These are phyloP conservation scores for Phialemoniopsis sp. DNA, from an alignment of 2,329 filamentous ascomycete species.

Conservation along the genomic window DNA sequence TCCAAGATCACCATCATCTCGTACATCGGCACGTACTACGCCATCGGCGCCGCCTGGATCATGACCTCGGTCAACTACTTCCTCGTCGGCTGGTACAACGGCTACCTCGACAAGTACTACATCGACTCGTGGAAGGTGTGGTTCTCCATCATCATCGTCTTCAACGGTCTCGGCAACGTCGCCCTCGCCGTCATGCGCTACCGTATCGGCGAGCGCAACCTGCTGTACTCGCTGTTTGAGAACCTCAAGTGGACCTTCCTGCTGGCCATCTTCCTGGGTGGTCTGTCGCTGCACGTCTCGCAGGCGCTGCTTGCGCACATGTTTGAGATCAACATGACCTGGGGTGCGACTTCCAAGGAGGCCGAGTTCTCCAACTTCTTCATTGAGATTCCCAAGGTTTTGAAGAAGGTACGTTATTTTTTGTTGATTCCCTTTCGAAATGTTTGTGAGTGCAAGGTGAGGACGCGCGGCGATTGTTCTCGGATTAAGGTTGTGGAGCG, in stretches of 20 bases:
- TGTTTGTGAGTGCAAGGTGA: background rate
- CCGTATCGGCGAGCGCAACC: slow-evolving; percentile 58
- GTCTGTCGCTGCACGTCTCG: slow-evolving; percentile 74
- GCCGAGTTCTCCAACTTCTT: slow-evolving; percentile 79
- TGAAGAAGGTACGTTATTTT: slow-evolving; percentile 63
- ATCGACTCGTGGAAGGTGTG: slow-evolving; percentile 75
- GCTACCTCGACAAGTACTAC: slow-evolving; percentile 76
- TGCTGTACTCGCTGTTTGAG: slow-evolving; percentile 54
- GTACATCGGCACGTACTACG: slow-evolving; percentile 79
- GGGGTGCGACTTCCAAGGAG: slow-evolving; percentile 69
- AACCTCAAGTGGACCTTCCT: slow-evolving; percentile 72
- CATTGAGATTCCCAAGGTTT: slow-evolving; percentile 74
- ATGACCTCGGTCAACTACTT: slow-evolving; percentile 73
- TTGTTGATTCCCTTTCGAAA: slow-evolving; percentile 23
- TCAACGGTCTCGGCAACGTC: slow-evolving; percentile 71
- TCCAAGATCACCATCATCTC: slow-evolving; percentile 73
- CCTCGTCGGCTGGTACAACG: slow-evolving; percentile 71
- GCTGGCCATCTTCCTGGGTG: slow-evolving; percentile 78
- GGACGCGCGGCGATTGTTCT: too few relatives aligned
- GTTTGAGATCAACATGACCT: slow-evolving; percentile 68
- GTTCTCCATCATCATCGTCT: slow-evolving; percentile 76
- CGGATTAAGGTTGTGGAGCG: too few relatives aligned
- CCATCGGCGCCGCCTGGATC: slow-evolving; percentile 71
- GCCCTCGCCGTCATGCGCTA: slow-evolving; percentile 70
- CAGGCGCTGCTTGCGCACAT: slow-evolving; percentile 78